Conservation (phyloP, 495 filamentous ascomycete species). For the Hyaloscypha hepaticicola region DNA sequence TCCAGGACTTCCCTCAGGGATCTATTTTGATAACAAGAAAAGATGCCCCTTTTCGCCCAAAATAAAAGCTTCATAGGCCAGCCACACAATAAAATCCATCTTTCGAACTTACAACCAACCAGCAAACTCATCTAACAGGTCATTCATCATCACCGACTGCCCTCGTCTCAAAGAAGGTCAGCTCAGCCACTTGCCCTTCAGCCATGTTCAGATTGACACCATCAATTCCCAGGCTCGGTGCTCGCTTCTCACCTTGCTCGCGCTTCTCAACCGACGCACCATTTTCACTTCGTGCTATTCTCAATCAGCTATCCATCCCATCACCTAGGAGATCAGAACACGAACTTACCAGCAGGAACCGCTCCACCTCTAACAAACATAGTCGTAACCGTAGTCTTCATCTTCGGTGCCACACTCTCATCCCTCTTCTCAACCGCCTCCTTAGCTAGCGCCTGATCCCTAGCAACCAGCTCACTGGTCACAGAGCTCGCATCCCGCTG, state of each 20-base stretch:
- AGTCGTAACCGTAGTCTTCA: conserved; percentile 46
- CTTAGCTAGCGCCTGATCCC: conserved; percentile 33
- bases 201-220: conserved; percentile 50
- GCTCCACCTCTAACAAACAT: conserved; percentile 49
- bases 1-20: background rate
- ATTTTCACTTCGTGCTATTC: conserved; percentile 16
- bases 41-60: background rate
- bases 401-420: conserved; percentile 30
- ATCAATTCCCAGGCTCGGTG: conserved; percentile 40
- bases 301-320: background rate
- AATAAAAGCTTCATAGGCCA: background rate
- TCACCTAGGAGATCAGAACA: background rate
- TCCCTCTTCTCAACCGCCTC: conserved; percentile 35
- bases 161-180: conserved; percentile 49
- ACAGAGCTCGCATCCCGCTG: background rate
- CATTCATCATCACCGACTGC: conserved; percentile 39
- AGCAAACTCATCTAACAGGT: background rate
- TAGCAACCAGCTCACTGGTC: conserved; percentile 3
- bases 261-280: conserved; percentile 6
- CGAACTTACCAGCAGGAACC: conserved; percentile 41
- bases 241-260: conserved; percentile 38
- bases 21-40: background rate
- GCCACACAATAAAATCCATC: background rate
- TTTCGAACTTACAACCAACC: background rate
- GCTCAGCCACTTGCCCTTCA: conserved; percentile 46